Evolutionary conservation across 768 basidiomycete genomes (phyloP).

Genomic region (Mycena capillaripes): DNA sequence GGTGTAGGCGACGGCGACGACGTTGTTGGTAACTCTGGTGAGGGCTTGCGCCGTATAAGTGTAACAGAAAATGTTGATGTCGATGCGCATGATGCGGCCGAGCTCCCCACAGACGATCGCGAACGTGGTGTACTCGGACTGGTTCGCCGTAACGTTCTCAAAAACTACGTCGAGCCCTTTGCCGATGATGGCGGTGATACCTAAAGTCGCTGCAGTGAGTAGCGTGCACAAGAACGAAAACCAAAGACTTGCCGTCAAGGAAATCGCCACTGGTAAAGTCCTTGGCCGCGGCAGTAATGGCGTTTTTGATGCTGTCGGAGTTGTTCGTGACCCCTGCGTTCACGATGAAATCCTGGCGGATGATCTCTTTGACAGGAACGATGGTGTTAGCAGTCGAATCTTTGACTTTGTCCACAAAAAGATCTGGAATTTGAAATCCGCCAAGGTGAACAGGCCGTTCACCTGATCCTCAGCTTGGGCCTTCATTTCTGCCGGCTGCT

Average conservation of each 20-base stretch:
- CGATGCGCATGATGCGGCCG: constrained; percentile 2
- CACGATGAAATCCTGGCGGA: background rate
- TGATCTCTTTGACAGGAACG: constrained; percentile 6
- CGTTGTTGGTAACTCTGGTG: constrained; percentile 3
- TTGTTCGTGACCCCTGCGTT: background rate
- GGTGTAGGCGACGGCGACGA: background rate
- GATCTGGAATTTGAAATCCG: background rate
- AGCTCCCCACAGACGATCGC: constrained; percentile 4
- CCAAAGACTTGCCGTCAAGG: background rate
- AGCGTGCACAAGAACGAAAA: background rate
- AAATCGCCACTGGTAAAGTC: constrained; percentile 5
- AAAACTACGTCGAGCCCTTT: background rate
- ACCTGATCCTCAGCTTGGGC: background rate
- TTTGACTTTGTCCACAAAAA: background rate
- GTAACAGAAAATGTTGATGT: constrained; percentile 11
- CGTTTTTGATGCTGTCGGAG: background rate
- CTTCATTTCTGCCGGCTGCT: no score
- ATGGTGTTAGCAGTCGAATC: no score
- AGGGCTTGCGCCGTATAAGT: background rate
- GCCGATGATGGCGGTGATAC: background rate
- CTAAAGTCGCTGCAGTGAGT: background rate
- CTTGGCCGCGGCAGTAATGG: background rate
- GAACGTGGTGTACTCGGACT: constrained; percentile 5
- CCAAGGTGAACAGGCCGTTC: background rate
- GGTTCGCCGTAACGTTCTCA: constrained; percentile 1